Evolutionary conservation across 352 stramenopile species (phyloP).

Genomic region (Elongisporangium prolatum): DNA sequence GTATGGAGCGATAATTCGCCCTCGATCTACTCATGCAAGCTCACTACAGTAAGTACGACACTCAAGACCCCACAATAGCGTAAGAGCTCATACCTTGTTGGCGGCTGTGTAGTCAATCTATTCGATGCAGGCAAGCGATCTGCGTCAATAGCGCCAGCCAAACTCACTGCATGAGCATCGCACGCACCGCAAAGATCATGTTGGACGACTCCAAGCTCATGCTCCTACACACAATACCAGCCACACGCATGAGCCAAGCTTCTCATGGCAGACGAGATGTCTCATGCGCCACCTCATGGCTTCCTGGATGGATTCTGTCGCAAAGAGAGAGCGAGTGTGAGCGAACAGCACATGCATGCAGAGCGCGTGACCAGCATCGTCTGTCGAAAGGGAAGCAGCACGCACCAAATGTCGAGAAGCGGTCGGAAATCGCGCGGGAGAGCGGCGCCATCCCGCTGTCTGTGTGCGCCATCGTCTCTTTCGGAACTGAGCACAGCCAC

Average conservation of each 20-base stretch:
- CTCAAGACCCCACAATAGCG: neutral
- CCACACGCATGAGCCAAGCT: neutral
- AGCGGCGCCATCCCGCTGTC: slow-evolving; percentile 6
- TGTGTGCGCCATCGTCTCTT: neutral
- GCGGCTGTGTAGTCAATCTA: slow-evolving; percentile 72
- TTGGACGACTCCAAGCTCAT: slow-evolving; percentile 65
- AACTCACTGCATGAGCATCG: neutral
- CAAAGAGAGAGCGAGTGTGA: neutral
- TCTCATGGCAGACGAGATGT: neutral
- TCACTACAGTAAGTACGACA: too few relatives aligned
- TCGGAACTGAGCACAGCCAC: neutral
- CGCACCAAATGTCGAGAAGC: slow-evolving; percentile 20
- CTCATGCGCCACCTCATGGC: slow-evolving; percentile 12
- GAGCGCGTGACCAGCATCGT: neutral
- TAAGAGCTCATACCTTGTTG: slow-evolving; percentile 33
- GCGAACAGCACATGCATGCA: neutral
- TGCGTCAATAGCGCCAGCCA: neutral
- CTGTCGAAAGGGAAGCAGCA: neutral
- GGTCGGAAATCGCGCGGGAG: slow-evolving; percentile 20
- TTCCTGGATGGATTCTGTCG: slow-evolving; percentile 19
- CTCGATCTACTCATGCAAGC: neutral
- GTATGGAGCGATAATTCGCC: neutral
- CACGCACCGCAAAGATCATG: slow-evolving; percentile 47
- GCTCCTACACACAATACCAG: slow-evolving; percentile 7
- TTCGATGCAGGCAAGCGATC: too few relatives aligned